Evolutionary conservation across 306 rosid genomes (phyloP).

Genomic region (Ammopiptanthus mongolicus): DNA sequence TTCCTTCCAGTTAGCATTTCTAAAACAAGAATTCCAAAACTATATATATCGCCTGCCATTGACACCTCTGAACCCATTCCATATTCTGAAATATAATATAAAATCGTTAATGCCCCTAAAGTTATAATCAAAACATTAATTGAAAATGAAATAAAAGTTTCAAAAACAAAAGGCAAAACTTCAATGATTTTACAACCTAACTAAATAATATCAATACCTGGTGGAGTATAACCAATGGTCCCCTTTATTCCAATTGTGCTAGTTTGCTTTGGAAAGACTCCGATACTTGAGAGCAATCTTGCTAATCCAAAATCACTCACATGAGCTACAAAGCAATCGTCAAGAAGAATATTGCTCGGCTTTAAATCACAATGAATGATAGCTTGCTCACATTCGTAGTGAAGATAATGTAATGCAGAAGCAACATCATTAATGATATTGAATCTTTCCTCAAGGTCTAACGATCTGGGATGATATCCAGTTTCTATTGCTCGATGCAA

Average conservation of each 20-base stretch:
- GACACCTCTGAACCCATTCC: constrained; percentile 12
- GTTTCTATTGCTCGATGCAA: not conserved
- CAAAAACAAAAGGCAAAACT: not conserved
- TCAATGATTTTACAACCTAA: too few relatives aligned
- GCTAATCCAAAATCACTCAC: not conserved
- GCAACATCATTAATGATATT: not conserved
- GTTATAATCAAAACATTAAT: too few relatives aligned
- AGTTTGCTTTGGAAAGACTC: not conserved
- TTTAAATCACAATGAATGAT: not conserved
- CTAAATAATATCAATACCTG: not conserved
- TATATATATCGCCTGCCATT: not conserved
- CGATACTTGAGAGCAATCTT: not conserved
- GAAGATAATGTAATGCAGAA: not conserved
- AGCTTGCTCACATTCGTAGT: not conserved
- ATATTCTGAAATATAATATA: not conserved
- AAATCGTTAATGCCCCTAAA: not conserved
- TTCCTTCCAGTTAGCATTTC: constrained; percentile 12
- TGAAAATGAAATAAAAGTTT: not conserved
- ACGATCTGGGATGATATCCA: not conserved
- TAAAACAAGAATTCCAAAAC: constrained; percentile 20
- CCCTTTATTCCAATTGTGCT: constrained; percentile 13
- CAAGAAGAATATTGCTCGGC: not conserved
- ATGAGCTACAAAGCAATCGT: not conserved
- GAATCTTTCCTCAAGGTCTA: not conserved
- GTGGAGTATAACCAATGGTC: constrained; percentile 8